A percentile compares a stretch with the other conserved stretches of the same genome.
Evolutionary conservation across 1,139 yeast species (phyloP).

Genomic region (Blastobotrys petasosporus): DNA sequence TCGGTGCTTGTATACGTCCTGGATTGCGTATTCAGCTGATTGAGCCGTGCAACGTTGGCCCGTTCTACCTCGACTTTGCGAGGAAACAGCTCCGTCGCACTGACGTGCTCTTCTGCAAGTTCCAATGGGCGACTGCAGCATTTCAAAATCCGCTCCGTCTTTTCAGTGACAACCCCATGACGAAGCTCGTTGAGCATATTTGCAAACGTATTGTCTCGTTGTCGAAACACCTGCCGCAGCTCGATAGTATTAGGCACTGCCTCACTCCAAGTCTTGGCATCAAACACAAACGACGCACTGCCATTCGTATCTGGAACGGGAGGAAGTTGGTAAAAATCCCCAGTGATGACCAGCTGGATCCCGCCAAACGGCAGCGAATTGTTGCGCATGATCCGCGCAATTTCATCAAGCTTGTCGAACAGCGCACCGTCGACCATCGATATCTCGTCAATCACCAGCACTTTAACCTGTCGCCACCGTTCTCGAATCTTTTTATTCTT

Average conservation of each 20-base stretch:
- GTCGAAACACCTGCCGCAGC: constrained; percentile 80
- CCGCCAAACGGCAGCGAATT: constrained; percentile 56
- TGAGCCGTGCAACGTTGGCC: constrained; percentile 60
- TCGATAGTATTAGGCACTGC: constrained; percentile 62
- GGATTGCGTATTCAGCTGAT: constrained; percentile 44
- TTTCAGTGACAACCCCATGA: constrained; percentile 55
- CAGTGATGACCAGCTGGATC: constrained; percentile 69
- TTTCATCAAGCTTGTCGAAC: constrained; percentile 56
- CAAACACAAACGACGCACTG: constrained; percentile 65
- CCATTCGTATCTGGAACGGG: constrained; percentile 46
- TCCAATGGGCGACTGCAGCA: constrained; percentile 51
- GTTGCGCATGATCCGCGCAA: constrained; percentile 47
- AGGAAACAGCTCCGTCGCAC: constrained; percentile 82
- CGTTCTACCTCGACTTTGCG: constrained; percentile 78
- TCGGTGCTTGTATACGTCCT: constrained; percentile 54
- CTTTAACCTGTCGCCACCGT: constrained; percentile 57
- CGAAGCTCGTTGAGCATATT: constrained; percentile 86
- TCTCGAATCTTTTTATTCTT: constrained; percentile 39
- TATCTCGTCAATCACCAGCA: constrained; percentile 70
- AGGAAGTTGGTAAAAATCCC: constrained; percentile 83
- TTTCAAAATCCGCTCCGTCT: constrained; percentile 51
- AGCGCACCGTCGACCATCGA: constrained; percentile 74
- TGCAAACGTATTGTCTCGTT: constrained; percentile 76
- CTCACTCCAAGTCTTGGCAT: constrained; percentile 64
- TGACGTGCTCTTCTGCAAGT: constrained; percentile 56